Evolutionary conservation across 345 rosid species (phyloP).

Genomic region (Eucalyptus viminalis): DNA sequence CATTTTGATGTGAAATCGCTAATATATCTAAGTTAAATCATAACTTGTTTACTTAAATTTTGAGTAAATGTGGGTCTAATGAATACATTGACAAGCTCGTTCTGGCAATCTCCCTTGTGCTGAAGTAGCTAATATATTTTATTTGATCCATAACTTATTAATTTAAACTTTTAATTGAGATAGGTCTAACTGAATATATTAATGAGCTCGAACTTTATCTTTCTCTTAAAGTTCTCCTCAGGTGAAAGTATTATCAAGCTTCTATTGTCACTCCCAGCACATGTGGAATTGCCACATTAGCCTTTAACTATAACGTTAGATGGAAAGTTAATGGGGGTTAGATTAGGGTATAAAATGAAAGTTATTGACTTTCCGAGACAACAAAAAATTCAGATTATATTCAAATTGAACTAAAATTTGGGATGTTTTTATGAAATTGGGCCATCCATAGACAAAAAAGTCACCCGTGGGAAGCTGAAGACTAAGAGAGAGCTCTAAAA

Average conservation of each 20-base stretch:
- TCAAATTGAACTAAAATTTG: background rate
- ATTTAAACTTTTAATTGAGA: no score
- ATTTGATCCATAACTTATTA: no score
- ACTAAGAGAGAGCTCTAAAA: background rate
- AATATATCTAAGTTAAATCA: no score
- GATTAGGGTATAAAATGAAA: background rate
- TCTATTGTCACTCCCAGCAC: background rate
- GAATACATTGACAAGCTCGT: background rate
- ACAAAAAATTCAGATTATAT: background rate
- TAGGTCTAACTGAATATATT: no score
- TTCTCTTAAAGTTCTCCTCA: background rate
- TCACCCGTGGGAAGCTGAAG: background rate
- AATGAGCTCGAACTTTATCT: background rate
- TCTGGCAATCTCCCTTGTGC: rapidly evolving
- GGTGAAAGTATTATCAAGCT: background rate
- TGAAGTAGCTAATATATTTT: no score
- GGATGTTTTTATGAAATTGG: background rate
- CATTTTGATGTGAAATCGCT: background rate
- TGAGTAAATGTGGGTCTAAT: no score
- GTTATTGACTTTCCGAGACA: background rate
- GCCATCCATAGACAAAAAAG: background rate
- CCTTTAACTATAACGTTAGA: background rate
- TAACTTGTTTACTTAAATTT: background rate
- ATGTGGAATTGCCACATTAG: background rate
- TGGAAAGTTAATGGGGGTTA: background rate